These are phyloP conservation scores for Leonotis leonurus DNA, from an alignment of 257 asterid genomes.

Conservation along the genomic window DNA sequence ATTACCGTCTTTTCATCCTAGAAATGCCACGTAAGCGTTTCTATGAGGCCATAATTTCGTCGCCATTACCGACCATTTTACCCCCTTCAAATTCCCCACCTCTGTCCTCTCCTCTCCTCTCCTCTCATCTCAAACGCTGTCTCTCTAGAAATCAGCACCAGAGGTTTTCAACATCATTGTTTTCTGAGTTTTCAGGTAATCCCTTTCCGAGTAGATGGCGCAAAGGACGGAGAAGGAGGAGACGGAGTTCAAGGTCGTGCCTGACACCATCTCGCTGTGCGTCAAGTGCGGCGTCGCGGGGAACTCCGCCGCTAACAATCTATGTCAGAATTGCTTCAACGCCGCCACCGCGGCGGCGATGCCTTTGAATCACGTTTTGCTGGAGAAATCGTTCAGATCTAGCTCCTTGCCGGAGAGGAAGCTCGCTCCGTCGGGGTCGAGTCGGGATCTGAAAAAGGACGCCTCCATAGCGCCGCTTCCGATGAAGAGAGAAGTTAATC, in stretches of 20 bases:
- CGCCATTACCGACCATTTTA: conserved; percentile 42
- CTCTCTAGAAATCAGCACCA: neutral
- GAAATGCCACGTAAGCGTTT: conserved; percentile 53
- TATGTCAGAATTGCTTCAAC: conserved; percentile 58
- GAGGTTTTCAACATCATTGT: neutral
- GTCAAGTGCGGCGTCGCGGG: conserved; percentile 60
- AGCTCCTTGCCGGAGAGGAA: conserved; percentile 29
- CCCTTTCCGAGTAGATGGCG: conserved; percentile 39
- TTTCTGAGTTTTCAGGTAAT: neutral
- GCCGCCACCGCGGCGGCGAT: conserved; percentile 25
- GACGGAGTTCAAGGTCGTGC: conserved; percentile 65
- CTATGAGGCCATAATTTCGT: conserved; percentile 47
- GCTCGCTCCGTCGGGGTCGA: conserved; percentile 18
- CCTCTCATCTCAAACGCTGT: neutral
- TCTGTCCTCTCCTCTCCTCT: neutral
- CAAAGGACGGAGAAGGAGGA: conserved; percentile 86
- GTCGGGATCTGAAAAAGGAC: conserved; percentile 36
- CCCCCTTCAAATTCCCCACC: conserved; percentile 29
- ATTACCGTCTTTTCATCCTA: conserved; percentile 25
- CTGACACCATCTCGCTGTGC: conserved; percentile 62
- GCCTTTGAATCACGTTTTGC: neutral
- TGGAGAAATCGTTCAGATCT: conserved; percentile 45
- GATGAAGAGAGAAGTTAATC: conserved; percentile 53
- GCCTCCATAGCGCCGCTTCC: conserved; percentile 5
- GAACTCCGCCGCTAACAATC: conserved; percentile 39